These are phyloP conservation scores for Alternaria consortialis DNA, from an alignment of 2,329 filamentous ascomycete genomes.

Conservation along the genomic window DNA sequence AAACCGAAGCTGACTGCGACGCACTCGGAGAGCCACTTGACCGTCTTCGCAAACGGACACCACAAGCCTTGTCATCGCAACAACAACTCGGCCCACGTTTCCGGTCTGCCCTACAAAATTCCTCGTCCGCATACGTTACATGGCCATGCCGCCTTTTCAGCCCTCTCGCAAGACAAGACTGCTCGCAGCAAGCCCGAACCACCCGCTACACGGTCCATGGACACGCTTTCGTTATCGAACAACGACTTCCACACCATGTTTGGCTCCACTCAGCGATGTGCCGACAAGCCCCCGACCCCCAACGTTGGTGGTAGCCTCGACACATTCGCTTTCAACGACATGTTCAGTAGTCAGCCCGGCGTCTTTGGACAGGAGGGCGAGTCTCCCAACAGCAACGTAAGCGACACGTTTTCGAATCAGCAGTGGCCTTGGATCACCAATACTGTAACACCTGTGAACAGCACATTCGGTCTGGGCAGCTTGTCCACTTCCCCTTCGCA, in stretches of 20 bases:
- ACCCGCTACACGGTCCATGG: constrained; percentile 42
- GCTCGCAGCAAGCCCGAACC: constrained; percentile 37
- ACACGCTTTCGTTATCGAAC: constrained; percentile 49
- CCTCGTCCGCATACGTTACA: constrained; percentile 56
- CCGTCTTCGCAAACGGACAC: constrained; percentile 69
- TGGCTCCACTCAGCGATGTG: constrained; percentile 41
- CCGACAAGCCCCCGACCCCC: constrained; percentile 37
- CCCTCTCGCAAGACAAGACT: constrained; percentile 33
- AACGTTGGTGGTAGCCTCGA: constrained; percentile 44
- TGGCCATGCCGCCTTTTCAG: constrained; percentile 42
- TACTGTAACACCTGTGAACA: constrained; percentile 35
- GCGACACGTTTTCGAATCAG: constrained; percentile 41
- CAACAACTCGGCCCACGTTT: constrained; percentile 70
- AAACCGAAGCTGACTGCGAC: constrained; percentile 66
- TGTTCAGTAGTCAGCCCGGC: constrained; percentile 39
- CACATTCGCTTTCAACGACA: constrained; percentile 36
- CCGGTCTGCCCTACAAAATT: constrained; percentile 70
- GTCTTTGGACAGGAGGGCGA: constrained; percentile 41
- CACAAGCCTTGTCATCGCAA: constrained; percentile 72
- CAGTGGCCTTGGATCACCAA: constrained; percentile 48
- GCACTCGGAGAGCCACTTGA: constrained; percentile 68
- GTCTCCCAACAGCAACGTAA: constrained; percentile 47
- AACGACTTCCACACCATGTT: constrained; percentile 49
- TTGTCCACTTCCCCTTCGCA: constrained; percentile 52
- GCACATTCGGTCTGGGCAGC: constrained; percentile 46